Conservation (phyloP, 768 basidiomycete genomes). For the Rhizopogon salebrosus region DNA sequence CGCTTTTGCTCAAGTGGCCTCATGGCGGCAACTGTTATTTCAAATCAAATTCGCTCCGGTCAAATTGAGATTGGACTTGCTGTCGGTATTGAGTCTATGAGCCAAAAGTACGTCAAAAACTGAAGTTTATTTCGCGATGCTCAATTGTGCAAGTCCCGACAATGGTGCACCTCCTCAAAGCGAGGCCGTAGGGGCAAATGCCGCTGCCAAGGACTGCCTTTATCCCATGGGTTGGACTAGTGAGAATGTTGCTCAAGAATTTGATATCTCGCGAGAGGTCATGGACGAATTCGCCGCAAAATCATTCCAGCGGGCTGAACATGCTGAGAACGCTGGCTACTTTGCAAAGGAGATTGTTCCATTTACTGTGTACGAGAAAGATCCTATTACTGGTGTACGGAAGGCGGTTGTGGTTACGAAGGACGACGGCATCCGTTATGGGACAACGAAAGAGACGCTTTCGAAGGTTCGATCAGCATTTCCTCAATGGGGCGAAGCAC, state of each 20-base stretch:
- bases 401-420: conserved; percentile 50
- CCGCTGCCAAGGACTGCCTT: conserved; percentile 53
- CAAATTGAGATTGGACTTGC: conserved; percentile 80
- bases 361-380: conserved; percentile 59
- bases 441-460: conserved; percentile 63
- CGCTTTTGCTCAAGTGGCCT: conserved; percentile 82
- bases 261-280: conserved; percentile 62
- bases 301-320: conserved; percentile 77
- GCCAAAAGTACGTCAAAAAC: conserved; percentile 48
- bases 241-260: conserved; percentile 79
- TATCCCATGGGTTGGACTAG: conserved; percentile 88
- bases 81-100: conserved; percentile 86
- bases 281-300: conserved; percentile 72
- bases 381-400: conserved; percentile 48
- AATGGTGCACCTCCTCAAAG: conserved; percentile 55
- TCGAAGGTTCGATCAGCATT: conserved; percentile 69
- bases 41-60: conserved; percentile 72
- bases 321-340: conserved; percentile 60
- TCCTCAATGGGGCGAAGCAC: conserved; percentile 71
- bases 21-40: conserved; percentile 76
- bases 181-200: conserved; percentile 52
- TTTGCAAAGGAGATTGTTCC: conserved; percentile 73
- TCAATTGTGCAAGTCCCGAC: conserved; percentile 46
- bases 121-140: conserved; percentile 6
- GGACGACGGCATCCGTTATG: conserved; percentile 77